A percentile compares a stretch with the other conserved stretches of the same genome.
Conservation (phyloP, 2,329 filamentous ascomycete genomes). For the Teratosphaeriaceae sp. region DNA sequence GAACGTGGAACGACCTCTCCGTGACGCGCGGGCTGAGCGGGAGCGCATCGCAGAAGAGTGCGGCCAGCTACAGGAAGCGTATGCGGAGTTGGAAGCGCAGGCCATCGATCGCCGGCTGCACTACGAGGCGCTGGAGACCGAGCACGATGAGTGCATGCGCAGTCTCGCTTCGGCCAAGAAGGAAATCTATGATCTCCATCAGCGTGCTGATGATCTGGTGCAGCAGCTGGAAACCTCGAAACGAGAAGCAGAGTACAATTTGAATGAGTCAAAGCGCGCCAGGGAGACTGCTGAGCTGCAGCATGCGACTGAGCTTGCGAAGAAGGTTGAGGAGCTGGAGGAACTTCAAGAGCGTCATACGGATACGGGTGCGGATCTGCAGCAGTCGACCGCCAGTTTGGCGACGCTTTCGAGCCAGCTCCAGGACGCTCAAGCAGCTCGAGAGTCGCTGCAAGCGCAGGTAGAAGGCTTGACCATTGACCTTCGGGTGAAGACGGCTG, state of each 20-base stretch:
- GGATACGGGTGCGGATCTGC: constrained; percentile 5
- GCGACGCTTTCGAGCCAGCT: constrained; percentile 15
- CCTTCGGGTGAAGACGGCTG: background rate
- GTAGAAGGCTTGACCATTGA: constrained; percentile 4
- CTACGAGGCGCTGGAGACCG: constrained; percentile 34
- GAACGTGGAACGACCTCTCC: constrained; percentile 48
- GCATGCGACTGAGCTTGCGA: constrained; percentile 35
- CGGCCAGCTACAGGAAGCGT: constrained; percentile 29
- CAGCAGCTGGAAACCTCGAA: background rate
- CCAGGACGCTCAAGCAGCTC: constrained; percentile 20
- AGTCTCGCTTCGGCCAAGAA: constrained; percentile 34
- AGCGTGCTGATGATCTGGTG: background rate
- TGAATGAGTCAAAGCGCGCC: constrained; percentile 26
- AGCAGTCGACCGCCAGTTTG: background rate
- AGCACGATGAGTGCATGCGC: constrained; percentile 32
- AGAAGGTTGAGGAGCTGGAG: constrained; percentile 35
- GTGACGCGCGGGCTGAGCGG: constrained; percentile 36
- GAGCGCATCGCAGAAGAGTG: constrained; percentile 30
- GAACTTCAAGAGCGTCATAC: constrained; percentile 12
- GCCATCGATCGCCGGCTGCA: constrained; percentile 30
- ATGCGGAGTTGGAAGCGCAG: constrained; percentile 32
- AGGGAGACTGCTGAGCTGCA: constrained; percentile 42
- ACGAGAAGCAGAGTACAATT: constrained; percentile 28
- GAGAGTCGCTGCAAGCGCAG: background rate
- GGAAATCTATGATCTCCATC: constrained; percentile 34